Base-by-base conservation (phyloP, 176 grass and related monocot species). In the Eragrostis nindensis region DNA sequence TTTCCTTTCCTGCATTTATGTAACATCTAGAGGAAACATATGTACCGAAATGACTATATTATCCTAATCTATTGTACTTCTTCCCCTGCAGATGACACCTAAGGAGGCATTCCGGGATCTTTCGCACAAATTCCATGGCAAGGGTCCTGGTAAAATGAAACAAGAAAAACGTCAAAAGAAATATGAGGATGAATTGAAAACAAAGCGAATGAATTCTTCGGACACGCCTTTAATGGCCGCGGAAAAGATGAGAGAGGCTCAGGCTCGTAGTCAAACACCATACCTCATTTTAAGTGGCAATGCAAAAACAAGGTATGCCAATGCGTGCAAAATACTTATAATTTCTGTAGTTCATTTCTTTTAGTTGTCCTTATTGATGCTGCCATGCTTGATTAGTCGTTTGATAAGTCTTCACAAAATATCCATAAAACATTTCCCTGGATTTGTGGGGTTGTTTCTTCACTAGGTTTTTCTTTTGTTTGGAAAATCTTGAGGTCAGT, bases 61-160 rank as follows among this genome's bases (percentile, higher is more conserved):
- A 62, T 66, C 30, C 49, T 86, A 45, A 48, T 48, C 22, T 70
- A 3, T 54, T 62, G 14, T 42, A 5, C 72, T 2, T 24, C 57
- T 75, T 54, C 60, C 46, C 17, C 21, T 66, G 39, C 76, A 98
- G 90, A 95, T 93, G 92, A 95, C 92, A 68, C 90, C 88, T 17
- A 99, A 88, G 88, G 92, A 99, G 76, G 96, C 96, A 71, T 98
- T 95, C 78, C 74, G 92, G 44, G 77, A 80, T 80, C 84, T 95
- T 77, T 95, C 96, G 11, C 92, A 95, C 82, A 94, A 92, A 84
- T 98, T 98, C 39, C 96, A 95, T 86, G 96, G 92, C 59, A 98
- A 98, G 82, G 96, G 86, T 14, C 92, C 96, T 43, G 90, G 88
- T 30, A 95, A 97, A 84, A 97, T 94, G 89, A 94, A 97, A 87